A percentile compares a stretch with the other conserved stretches of the same genome.
These are phyloP conservation scores for Gremmenia infestans DNA, from an alignment of 2,329 filamentous ascomycete species.

Conservation along the genomic window DNA sequence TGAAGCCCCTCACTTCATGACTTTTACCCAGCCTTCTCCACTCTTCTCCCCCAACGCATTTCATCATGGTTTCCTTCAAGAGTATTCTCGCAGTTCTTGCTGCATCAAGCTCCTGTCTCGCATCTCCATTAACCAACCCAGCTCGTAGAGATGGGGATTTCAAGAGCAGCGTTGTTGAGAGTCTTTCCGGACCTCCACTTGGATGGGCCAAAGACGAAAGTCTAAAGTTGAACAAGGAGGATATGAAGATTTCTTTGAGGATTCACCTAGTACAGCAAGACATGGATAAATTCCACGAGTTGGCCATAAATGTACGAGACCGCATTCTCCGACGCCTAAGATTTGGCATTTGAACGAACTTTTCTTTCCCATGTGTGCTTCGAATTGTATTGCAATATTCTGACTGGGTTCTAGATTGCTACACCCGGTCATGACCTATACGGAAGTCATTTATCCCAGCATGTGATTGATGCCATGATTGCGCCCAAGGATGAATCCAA, in stretches of 20 bases:
- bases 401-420: slow-evolving; percentile 23
- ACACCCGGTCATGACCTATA: slow-evolving; percentile 48
- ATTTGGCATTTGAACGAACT: not conserved
- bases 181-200: slow-evolving; percentile 19
- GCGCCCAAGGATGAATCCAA: slow-evolving; percentile 48
- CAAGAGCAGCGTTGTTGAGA: slow-evolving; percentile 23
- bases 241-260: slow-evolving; percentile 20
- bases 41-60: not conserved
- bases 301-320: slow-evolving; percentile 26
- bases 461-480: slow-evolving; percentile 49
- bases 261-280: slow-evolving; percentile 27
- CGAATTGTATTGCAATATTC: not conserved
- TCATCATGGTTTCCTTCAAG: slow-evolving; percentile 13
- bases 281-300: slow-evolving; percentile 28
- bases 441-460: slow-evolving; percentile 46
- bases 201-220: slow-evolving; percentile 24
- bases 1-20: not conserved
- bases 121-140: slow-evolving; percentile 3
- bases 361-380: not conserved
- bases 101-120: slow-evolving; percentile 10
- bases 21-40: not conserved
- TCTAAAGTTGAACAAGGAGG: slow-evolving; percentile 22
- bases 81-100: slow-evolving; percentile 8
- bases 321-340: not conserved
- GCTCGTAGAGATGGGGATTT: not conserved